These are phyloP conservation scores for Pichia insulana DNA, from an alignment of 805 yeast genomes.

Conservation along the genomic window DNA sequence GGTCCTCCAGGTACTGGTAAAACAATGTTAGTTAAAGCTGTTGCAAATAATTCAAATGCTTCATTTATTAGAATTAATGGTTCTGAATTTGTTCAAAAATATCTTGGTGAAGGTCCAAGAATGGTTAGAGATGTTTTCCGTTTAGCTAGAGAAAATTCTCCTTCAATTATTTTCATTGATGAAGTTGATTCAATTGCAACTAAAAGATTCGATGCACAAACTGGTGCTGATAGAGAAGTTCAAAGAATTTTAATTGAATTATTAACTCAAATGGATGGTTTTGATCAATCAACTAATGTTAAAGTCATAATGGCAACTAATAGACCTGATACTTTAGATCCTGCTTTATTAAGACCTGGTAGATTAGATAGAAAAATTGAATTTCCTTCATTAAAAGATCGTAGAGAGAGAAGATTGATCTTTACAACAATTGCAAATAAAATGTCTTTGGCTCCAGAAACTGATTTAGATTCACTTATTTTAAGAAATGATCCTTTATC, in stretches of 20 bases:
- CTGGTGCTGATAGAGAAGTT: conserved; percentile 99
- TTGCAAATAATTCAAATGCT: conserved; percentile 93
- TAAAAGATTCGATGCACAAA: conserved; percentile 97
- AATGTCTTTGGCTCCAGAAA: conserved; percentile 98
- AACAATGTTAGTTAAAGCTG: conserved; percentile 98
- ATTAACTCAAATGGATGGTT: conserved; percentile 98
- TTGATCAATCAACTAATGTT: conserved; percentile 90
- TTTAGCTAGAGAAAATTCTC: conserved; percentile 94
- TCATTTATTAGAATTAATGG: conserved; percentile 95
- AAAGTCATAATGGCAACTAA: conserved; percentile 99
- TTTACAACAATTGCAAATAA: conserved; percentile 93
- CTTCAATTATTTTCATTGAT: conserved; percentile 94
- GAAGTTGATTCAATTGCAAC: conserved; percentile 99
- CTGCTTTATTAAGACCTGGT: conserved; percentile 96
- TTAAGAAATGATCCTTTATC: conserved; percentile 94
- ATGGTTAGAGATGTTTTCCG: conserved; percentile 98
- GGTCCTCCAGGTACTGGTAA: conserved; percentile 99
- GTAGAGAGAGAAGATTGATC: conserved; percentile 95
- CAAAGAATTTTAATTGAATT: conserved; percentile 95
- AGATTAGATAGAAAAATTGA: conserved; percentile 97
- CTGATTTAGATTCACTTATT: conserved; percentile 87
- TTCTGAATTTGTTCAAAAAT: conserved; percentile 96
- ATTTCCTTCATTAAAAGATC: conserved; percentile 90
- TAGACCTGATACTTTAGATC: conserved; percentile 98
- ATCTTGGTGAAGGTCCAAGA: conserved; percentile 98